Base-by-base conservation (phyloP, 495 filamentous ascomycete species). In the Talaromyces adpressus region DNA sequence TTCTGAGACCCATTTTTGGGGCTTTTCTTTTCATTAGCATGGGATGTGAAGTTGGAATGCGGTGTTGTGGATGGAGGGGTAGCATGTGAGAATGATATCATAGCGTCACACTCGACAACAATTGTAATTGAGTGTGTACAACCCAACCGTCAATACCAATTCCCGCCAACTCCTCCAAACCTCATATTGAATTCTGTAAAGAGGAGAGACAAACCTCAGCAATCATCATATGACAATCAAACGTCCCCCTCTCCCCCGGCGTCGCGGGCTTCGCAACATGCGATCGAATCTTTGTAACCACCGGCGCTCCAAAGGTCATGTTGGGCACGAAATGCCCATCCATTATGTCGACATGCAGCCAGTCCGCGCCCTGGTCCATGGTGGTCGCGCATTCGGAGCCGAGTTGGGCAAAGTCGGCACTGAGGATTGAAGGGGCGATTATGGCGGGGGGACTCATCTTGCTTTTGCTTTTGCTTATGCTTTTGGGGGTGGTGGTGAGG, bases 151-250 rank as follows among this genome's bases (percentile, higher is more conserved):
- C 52, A 29, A 14, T 12, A 9, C 34, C 11, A 18, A 22, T 20
- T 9, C 23, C 18, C 20, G 6, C 29, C 6, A 30, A 30, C 41
- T 8, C 11, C 22, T 22, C 41, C 18, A 36, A 59, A 57, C 29
- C 29, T 6, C 29, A 7, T 30, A 23, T 45, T 6, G 32, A 16
- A 47, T 23, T 12, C 0, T 30, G 18, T 30, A 59, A 14, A 29
- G 2, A 27, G 27, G 6, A 23, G 3, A 47, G 16, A 52, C 71
- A 58, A 34, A 94, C 92, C 90, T 98, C 94, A 68, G 89, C 87
- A 69, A 98, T 96, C 94, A 98, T 98, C 95, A 98, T 98, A 74
- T 98, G 94, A 84, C 94, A 98, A 76, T 98, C 94, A 69, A 98
- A 98, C 29, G 94, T 97, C 25, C 94, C 94, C 69, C 85, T 88